Base-by-base conservation (phyloP, 1,139 yeast genomes). In the Arxiozyma telluris region DNA sequence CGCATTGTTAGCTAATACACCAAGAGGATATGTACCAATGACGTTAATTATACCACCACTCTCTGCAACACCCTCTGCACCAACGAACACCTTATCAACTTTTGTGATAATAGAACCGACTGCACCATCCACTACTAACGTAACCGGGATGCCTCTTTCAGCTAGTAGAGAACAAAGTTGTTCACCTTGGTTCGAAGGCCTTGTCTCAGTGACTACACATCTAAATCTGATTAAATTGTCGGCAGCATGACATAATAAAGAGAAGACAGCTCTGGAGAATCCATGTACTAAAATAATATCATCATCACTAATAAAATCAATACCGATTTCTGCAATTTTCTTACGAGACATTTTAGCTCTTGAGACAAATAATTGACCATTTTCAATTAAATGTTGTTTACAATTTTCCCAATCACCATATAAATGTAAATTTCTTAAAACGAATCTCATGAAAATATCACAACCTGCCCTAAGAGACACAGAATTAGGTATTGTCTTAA, bases 61-160 rank as follows among this genome's bases (percentile, higher is more conserved):
- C 74, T 93, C 99, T 2, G 96, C 96, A 5, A 93, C 98, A 59
- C 99, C 99, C 71, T 93, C 98, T 1, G 98, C 98, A 54, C 99
- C 99, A 59, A 93, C 94, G 60, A 94, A 80, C 9, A 94, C 87
- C 71, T 93, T 91, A 72, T 91, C 96, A 17, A 91, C 91, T 68
- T 86, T 86, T 69, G 89, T 94, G 58, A 94, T 84, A 39, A 90
- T 91, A 62, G 84, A 89, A 0, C 98, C 98, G 17, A 93, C 98
- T 7, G 96, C 96, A 56, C 90, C 83, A 68, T 94, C 99, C 22
- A 90, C 94, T 55, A 94, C 86, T 53, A 90, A 78, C 53, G 90
- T 86, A 20, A 87, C 94, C 0, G 98, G 98, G n/a, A 94, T 87
- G 21, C 87, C 94, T n/a, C 81, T 78, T 50, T 79, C 78, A 61